Evolutionary conservation across 1,284 basidiomycete species (phyloP).

Genomic region (Marasmius sp.): DNA sequence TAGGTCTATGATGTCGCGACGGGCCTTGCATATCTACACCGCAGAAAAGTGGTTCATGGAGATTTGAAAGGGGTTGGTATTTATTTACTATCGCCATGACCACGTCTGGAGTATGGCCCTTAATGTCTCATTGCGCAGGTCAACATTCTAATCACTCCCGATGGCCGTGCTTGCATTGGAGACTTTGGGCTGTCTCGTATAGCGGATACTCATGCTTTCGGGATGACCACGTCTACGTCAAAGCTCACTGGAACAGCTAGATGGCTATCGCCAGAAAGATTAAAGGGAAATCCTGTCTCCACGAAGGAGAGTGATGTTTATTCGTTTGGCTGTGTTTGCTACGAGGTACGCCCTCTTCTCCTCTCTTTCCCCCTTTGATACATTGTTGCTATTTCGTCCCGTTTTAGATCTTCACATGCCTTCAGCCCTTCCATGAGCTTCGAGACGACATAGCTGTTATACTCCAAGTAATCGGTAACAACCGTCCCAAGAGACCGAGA

Average conservation of each 20-base stretch:
- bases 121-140: neutral
- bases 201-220: neutral
- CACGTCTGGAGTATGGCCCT: neutral
- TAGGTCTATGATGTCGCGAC: neutral
- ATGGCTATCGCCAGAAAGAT: neutral
- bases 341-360: conserved; percentile 18
- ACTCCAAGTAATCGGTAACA: conserved; percentile 5
- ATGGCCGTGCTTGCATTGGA: neutral
- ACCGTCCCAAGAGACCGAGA: conserved; percentile 1
- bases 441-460: conserved; percentile 13
- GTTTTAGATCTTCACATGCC: conserved; percentile 15
- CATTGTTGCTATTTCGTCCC: too few relatives aligned
- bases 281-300: too few relatives aligned
- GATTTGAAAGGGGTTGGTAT: neutral
- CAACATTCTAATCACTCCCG: neutral
- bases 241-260: neutral
- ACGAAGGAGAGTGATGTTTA: neutral
- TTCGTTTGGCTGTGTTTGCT: conserved; percentile 20
- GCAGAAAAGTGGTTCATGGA: neutral
- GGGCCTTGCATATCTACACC: neutral
- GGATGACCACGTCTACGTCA: neutral
- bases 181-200: neutral
- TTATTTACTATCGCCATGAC: neutral
- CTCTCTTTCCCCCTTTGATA: neutral
- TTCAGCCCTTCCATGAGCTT: conserved; percentile 14